Evolutionary conservation across 768 basidiomycete species (phyloP), one percentile per base, ranked within the genome.

Genomic region (Agrocybe pediades): DNA sequence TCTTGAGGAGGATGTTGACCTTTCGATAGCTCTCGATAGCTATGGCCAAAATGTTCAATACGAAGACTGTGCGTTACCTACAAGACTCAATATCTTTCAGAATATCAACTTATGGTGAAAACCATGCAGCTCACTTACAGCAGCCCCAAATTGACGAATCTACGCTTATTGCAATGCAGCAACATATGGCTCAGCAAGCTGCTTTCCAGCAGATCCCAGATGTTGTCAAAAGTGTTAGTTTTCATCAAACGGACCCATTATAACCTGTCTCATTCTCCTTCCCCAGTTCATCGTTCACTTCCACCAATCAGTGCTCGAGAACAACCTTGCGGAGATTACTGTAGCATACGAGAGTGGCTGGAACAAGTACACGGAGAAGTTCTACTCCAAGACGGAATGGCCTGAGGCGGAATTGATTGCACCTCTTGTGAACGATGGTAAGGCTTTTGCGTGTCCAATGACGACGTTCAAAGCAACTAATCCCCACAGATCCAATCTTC

Each of bases 361-460:
- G 95, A 96, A 95, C 72, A 87, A 90, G 57, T 86, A 95, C 67
- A 97, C 96, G 0, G 92, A 97, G 76, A 95, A 95, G 75, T 95
- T 89, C 76, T 99, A 97, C 65, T 71, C 92, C 6, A 92, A 89
- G 68, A 86, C 86, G 2, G 96, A 99, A 68, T 98, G 96, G 96
- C 96, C 96, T 0, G 95, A 98, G 68, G 95, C 94, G 6, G 96
- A 99, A 74, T 74, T 93, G 55, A 93, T 99, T 64, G 90, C 95
- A 4, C 94, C 94, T 5, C 77, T 99, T 58, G 95, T 98, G 51
- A 88, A 94, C 65, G 92, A 97, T 69, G 93, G 91, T 91, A 49
- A 55, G 86, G 67, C 21, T 29, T 17, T 33, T 33, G 25, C 23
- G 7, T 19, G 44, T 42, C 17, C 24, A 36, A 3, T 47, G 46